Evolutionary conservation across 1,284 basidiomycete species (phyloP).

Genomic region (Baeospora myosura): DNA sequence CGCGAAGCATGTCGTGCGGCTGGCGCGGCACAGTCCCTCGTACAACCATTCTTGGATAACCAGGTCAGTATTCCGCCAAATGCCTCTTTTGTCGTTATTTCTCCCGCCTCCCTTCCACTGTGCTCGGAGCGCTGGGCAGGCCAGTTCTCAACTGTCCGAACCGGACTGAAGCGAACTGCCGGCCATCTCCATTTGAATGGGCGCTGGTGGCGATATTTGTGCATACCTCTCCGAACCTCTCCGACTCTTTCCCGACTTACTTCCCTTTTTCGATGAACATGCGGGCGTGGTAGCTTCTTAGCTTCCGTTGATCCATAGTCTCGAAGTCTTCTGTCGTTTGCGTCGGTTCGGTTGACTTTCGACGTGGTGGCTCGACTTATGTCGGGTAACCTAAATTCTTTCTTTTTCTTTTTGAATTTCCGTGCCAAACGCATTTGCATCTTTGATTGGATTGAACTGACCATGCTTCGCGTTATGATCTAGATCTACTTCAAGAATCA

Average conservation of each 20-base stretch:
- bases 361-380: no score
- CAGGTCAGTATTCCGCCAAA: constrained; percentile 56
- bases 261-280: constrained; percentile 17
- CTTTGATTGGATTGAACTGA: background rate
- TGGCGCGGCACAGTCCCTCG: constrained; percentile 82
- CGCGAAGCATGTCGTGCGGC: constrained; percentile 91
- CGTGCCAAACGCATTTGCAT: background rate
- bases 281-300: no score
- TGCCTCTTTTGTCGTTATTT: background rate
- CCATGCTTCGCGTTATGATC: no score
- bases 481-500: constrained; percentile 98
- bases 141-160: background rate
- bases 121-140: background rate
- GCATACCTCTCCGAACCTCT: constrained; percentile 10
- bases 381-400: constrained; percentile 16
- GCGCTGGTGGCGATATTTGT: background rate
- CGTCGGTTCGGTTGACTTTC: no score
- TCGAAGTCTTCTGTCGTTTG: no score
- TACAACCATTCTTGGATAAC: constrained; percentile 95
- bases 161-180: background rate
- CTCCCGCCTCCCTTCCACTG: background rate
- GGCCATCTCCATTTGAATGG: background rate
- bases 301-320: no score
- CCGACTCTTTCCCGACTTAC: constrained; percentile 44
- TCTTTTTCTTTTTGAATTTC: constrained; percentile 14